These are phyloP conservation scores for Blyttiomyces sp. DNA, from an alignment of 371 early-diverging fungal species.

Conservation along the genomic window DNA sequence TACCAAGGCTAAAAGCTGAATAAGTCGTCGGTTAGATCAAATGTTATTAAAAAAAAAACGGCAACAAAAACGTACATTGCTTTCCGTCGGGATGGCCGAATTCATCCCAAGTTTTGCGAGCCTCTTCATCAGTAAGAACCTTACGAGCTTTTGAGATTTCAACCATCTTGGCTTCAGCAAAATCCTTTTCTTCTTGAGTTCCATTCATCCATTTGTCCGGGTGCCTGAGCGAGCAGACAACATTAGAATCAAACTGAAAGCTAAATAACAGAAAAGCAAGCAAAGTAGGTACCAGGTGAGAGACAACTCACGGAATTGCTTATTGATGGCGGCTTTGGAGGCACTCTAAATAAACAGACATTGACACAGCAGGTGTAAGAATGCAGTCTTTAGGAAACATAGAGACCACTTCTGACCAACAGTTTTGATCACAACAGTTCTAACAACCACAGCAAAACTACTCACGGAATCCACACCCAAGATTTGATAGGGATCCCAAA, in stretches of 20 bases:
- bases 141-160: slow-evolving; percentile 87
- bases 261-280: not conserved
- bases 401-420: no score
- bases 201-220: not conserved
- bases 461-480: slow-evolving; percentile 73
- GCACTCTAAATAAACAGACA: slow-evolving; percentile 41
- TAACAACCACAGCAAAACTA: no score
- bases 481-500: slow-evolving; percentile 92
- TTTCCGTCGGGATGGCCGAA: slow-evolving; percentile 96
- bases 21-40: not conserved
- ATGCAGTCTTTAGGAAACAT: no score
- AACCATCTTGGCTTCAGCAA: slow-evolving; percentile 62
- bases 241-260: not conserved
- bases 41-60: not conserved
- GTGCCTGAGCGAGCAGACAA: not conserved
- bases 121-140: slow-evolving; percentile 89
- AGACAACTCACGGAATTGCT: slow-evolving; percentile 70
- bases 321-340: slow-evolving; percentile 62
- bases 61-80: slow-evolving; percentile 24
- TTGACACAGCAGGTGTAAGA: not conserved
- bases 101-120: slow-evolving; percentile 87
- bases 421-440: not conserved
- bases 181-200: slow-evolving; percentile 52
- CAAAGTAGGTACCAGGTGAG: slow-evolving; percentile 53
- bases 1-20: slow-evolving; percentile 80